Percentiles rank a stretch among this genome's conserved stretches.
These are phyloP conservation scores for Coleophoma eucalyptorum DNA, from an alignment of 2,329 filamentous ascomycete genomes.

Conservation along the genomic window DNA sequence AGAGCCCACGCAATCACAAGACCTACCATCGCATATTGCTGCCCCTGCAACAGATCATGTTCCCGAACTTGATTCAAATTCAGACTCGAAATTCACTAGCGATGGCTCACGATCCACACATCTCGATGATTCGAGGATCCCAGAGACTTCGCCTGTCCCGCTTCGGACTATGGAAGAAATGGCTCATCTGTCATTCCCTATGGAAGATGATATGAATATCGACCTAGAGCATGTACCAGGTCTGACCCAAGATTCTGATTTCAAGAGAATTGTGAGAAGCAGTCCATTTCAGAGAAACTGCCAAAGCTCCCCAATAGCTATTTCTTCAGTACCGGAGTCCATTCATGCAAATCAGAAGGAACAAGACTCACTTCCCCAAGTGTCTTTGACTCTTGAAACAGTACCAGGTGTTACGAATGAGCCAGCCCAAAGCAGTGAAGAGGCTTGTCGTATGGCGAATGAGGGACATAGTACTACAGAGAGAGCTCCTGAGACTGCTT, in stretches of 20 bases:
- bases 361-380: background rate
- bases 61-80: conserved; percentile 1
- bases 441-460: background rate
- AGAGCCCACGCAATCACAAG: background rate
- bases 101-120: conserved; percentile 3
- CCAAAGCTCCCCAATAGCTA: no score
- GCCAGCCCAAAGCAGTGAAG: background rate
- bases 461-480: background rate
- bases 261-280: conserved; percentile 11
- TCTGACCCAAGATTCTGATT: conserved; percentile 23
- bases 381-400: background rate
- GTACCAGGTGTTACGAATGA: background rate
- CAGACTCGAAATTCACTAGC: background rate
- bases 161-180: conserved; percentile 22
- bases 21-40: background rate
- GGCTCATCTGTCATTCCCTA: conserved; percentile 16
- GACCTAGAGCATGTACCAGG: conserved; percentile 17
- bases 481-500: background rate
- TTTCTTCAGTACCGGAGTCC: no score
- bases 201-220: conserved; percentile 6
- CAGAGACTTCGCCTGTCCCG: conserved; percentile 26
- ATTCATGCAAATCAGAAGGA: background rate
- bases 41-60: background rate
- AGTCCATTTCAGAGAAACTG: background rate
- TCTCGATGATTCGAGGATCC: conserved; percentile 14